phyloP scores from a whole-genome alignment of 371 early-diverging fungal species.

The Blakeslea trispora region DNA sequence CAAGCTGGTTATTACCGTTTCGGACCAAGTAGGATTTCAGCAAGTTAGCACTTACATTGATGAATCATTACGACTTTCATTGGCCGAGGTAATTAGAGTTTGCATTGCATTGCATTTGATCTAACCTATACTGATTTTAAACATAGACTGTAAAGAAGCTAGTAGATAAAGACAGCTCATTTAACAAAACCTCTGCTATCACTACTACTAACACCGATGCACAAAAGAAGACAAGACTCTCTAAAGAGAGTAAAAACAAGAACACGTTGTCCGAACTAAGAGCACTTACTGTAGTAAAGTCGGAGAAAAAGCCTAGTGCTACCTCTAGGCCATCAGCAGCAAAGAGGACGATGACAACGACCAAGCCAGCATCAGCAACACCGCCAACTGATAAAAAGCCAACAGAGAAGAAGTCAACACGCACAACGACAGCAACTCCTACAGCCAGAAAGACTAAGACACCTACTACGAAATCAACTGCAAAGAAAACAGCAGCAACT shows the following conservation, averaged over 20 bases:
- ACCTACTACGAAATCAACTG: background rate
- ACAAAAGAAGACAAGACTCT: background rate
- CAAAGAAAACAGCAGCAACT: slow-evolving; percentile 3
- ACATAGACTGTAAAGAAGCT: slow-evolving; percentile 34
- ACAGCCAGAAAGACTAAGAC: slow-evolving; percentile 3
- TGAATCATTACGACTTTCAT: slow-evolving; percentile 25
- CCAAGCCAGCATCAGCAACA: slow-evolving; percentile 3
- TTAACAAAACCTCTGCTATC: slow-evolving; percentile 7
- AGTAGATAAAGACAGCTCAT: slow-evolving; percentile 17
- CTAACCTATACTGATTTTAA: background rate
- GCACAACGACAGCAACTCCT: background rate
- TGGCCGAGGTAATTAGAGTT: slow-evolving; percentile 27
- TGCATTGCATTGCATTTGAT: background rate
- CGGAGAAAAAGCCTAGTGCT: slow-evolving; percentile 3
- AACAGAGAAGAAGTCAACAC: slow-evolving; percentile 3
- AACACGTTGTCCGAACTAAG: slow-evolving; percentile 21
- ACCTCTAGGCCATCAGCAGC: background rate
- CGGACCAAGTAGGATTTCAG: slow-evolving; percentile 38
- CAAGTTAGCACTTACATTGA: slow-evolving; percentile 36
- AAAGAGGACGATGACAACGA: slow-evolving; percentile 4
- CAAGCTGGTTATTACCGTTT: slow-evolving; percentile 56
- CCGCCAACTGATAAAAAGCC: background rate
- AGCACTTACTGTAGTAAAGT: slow-evolving; percentile 15
- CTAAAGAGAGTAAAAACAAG: slow-evolving; percentile 10
- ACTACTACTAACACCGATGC: background rate